These are phyloP conservation scores for Camellia sinensis DNA, from an alignment of 148 eudicot genomes.

Conservation along the genomic window DNA sequence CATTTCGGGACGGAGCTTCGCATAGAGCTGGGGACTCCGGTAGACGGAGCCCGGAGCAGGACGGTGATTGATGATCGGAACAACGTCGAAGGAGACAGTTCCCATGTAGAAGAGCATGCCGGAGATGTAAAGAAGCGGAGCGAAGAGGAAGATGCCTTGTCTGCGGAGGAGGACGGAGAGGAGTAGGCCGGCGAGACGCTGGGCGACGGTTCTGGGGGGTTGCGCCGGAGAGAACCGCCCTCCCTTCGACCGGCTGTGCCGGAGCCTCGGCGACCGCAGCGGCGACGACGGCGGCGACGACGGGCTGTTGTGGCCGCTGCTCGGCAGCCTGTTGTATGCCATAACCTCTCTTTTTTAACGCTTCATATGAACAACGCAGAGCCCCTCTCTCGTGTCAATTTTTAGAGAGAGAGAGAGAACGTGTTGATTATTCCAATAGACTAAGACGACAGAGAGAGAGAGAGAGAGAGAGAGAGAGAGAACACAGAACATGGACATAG, in stretches of 20 bases:
- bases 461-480: too few species aligned
- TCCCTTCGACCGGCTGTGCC: constrained; percentile 36
- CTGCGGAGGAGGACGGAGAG: constrained; percentile 65
- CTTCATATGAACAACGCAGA: constrained; percentile 7
- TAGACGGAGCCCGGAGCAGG: constrained; percentile 71
- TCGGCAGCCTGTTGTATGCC: constrained; percentile 71
- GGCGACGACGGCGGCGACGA: constrained; percentile 81
- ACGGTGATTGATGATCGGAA: constrained; percentile 52
- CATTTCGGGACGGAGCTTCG: constrained; percentile 68
- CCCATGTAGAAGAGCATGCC: constrained; percentile 89
- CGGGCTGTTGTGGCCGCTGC: constrained; percentile 80
- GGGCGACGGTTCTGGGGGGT: constrained; percentile 41
- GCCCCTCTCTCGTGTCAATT: background rate
- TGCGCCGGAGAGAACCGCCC: constrained; percentile 30
- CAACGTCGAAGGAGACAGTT: constrained; percentile 71
- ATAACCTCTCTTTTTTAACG: constrained; percentile 16
- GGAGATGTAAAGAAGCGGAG: constrained; percentile 74
- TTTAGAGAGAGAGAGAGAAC: constrained; percentile 13
- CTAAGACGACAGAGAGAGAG: background rate
- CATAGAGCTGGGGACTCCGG: constrained; percentile 71
- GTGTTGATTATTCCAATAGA: too few species aligned
- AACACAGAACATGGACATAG: too few species aligned
- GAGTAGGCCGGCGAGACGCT: constrained; percentile 55
- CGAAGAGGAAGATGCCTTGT: constrained; percentile 77
- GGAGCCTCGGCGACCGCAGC: constrained; percentile 56